phyloP scores from a whole-genome alignment of 345 rosid genomes.

The Populus pruinosa region DNA sequence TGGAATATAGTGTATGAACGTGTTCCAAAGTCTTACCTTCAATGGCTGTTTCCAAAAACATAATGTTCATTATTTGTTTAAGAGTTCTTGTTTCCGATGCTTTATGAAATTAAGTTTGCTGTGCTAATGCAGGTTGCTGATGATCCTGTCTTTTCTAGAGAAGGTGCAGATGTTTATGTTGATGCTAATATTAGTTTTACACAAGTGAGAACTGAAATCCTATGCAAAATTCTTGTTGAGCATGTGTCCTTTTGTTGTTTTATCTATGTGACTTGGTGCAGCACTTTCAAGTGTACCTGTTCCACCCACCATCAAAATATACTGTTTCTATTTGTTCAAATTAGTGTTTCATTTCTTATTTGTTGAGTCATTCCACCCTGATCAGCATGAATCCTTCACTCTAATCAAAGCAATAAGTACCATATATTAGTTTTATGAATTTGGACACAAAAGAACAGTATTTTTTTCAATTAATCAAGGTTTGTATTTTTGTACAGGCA shows the following conservation, averaged over 20 bases:
- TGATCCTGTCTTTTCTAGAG: conserved; percentile 74
- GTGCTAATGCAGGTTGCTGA: conserved; percentile 59
- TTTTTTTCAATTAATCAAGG: conserved; percentile 2
- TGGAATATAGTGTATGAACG: neutral
- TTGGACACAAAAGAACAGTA: neutral
- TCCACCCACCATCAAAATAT: neutral
- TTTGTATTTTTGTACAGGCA: conserved; percentile 53
- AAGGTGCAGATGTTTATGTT: conserved; percentile 86
- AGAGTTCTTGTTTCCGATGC: neutral
- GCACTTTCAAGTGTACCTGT: too few relatives aligned
- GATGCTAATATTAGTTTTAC: conserved; percentile 81
- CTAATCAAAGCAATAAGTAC: neutral
- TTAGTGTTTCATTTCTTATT: neutral
- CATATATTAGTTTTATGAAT: neutral
- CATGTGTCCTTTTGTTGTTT: neutral
- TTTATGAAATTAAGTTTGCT: conserved; percentile 6
- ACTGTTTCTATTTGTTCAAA: neutral
- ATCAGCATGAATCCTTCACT: neutral
- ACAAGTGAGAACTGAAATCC: conserved; percentile 51
- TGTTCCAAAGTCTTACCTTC: neutral
- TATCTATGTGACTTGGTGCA: neutral
- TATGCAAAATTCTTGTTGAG: neutral
- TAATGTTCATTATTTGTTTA: neutral
- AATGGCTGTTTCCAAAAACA: neutral
- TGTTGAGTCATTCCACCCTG: too few relatives aligned